Evolutionary conservation across 441 rosid genomes (phyloP).

Genomic region (Erysimum pusillum): DNA sequence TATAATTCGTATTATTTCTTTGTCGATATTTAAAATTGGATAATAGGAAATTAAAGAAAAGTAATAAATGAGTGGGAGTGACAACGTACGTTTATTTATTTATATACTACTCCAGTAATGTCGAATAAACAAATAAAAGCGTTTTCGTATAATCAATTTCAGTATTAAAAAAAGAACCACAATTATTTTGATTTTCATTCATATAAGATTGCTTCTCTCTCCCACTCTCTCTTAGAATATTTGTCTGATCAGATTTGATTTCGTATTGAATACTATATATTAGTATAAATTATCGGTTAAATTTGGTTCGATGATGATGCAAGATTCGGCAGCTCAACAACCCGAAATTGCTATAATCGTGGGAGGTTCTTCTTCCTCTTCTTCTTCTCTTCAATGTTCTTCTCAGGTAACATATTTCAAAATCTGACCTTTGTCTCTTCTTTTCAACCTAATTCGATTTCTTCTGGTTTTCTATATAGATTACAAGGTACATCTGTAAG

Average conservation of each 20-base stretch:
- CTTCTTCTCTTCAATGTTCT: conserved; percentile 35
- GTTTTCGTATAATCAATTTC: conserved; percentile 4
- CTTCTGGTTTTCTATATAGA: conserved; percentile 1
- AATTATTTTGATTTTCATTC: neutral
- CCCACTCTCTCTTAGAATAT: conserved; percentile 35
- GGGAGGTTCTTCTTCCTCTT: conserved; percentile 33
- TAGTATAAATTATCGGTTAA: conserved; percentile 21
- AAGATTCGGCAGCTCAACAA: conserved; percentile 43
- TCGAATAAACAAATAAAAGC: neutral
- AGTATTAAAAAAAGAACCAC: neutral
- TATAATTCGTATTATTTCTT: neutral
- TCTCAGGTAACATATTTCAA: conserved; percentile 29
- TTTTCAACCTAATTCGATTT: neutral
- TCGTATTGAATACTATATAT: conserved; percentile 3
- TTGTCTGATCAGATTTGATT: conserved; percentile 38
- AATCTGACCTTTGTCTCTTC: neutral
- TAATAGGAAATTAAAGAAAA: conserved; percentile 4
- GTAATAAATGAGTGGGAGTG: conserved; percentile 33
- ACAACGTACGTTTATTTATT: neutral
- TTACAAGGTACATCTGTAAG: neutral
- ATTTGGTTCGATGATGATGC: conserved; percentile 33
- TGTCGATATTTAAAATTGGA: neutral
- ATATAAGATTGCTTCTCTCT: neutral
- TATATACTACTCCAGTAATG: too few relatives aligned
- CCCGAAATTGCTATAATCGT: conserved; percentile 42